Evolutionary conservation across 768 basidiomycete genomes (phyloP), one percentile per base, ranked within the genome.

Genomic region (Zangia roseola): DNA sequence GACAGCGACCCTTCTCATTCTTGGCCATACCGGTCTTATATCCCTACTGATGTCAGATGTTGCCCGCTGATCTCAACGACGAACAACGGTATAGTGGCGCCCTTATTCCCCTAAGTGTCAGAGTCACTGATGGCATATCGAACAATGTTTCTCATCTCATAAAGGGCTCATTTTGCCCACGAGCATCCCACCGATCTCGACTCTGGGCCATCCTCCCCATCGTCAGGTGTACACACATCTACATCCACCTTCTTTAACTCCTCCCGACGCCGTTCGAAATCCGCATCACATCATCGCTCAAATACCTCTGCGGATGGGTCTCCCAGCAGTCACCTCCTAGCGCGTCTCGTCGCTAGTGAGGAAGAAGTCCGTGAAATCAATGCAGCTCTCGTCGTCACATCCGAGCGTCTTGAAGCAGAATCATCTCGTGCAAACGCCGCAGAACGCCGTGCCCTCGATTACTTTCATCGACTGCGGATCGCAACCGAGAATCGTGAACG

Each of bases 401-500:
- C 57, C 6, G 65, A 68, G 35, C 66, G 68, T n/a, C 63, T 77
- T 36, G 73, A 76, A 44, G 50, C 56, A 12, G 76, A 77, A 51
- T 69, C 75, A 3, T 55, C 57, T 24, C 75, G 76, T 45, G 76
- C 74, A 20, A 68, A 68, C 24, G 65, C 70, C 21, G 73, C 76
- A n/a, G 76, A 78, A 52, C 66, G 65, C 34, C 71, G 75, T 33
- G 75, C 75, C n/a, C 63, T 75, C 37, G 77, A 77, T 39, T 69
- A 77, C 52, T 74, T 74, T 20, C 62, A 67, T 44, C 68, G 71
- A 21, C 63, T 78, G 47, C 71, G 70, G 40, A 60, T 65, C 34
- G 71, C 69, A 10, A 74, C 71, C 23, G 73, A 74, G 12, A 70
- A 66, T 28, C 69, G 74, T 34, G 52, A 68, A 7, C 59, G 61